These are phyloP conservation scores for Schizosaccharomyces pombe DNA, from an alignment of 805 yeast species.

Conservation along the genomic window DNA sequence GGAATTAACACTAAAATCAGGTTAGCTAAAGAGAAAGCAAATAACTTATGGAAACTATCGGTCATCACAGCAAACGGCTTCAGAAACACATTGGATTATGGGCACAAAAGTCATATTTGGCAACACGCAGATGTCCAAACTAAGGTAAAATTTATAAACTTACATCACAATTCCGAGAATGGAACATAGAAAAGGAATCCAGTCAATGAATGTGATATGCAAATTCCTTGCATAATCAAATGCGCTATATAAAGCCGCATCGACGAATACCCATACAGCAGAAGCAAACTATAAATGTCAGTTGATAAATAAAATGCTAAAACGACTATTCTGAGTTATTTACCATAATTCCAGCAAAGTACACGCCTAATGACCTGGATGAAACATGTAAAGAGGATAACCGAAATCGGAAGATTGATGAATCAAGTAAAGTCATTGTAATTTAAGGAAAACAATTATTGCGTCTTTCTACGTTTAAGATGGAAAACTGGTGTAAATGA, in stretches of 20 bases:
- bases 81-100: no score
- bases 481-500: no score
- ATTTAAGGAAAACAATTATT: no score
- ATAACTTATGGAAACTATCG: no score
- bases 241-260: constrained; percentile 67
- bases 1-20: constrained; percentile 23
- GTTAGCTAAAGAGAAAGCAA: neutral
- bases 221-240: constrained; percentile 66
- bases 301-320: neutral
- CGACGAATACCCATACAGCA: constrained; percentile 77
- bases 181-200: constrained; percentile 84
- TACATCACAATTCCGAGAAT: constrained; percentile 54
- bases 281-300: constrained; percentile 28
- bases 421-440: neutral
- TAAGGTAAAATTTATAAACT: neutral
- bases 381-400: constrained; percentile 1
- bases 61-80: no score
- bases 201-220: constrained; percentile 77
- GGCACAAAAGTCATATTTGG: no score
- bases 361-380: constrained; percentile 1
- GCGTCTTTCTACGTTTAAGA: no score
- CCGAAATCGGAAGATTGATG: constrained; percentile 2
- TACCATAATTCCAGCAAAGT: constrained; percentile 2
- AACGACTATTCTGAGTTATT: neutral
- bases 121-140: constrained; percentile 12